Evolutionary conservation across 163 green algal genomes (phyloP), one percentile per base, ranked within the genome.

Genomic region (Prototheca wickerhamii): DNA sequence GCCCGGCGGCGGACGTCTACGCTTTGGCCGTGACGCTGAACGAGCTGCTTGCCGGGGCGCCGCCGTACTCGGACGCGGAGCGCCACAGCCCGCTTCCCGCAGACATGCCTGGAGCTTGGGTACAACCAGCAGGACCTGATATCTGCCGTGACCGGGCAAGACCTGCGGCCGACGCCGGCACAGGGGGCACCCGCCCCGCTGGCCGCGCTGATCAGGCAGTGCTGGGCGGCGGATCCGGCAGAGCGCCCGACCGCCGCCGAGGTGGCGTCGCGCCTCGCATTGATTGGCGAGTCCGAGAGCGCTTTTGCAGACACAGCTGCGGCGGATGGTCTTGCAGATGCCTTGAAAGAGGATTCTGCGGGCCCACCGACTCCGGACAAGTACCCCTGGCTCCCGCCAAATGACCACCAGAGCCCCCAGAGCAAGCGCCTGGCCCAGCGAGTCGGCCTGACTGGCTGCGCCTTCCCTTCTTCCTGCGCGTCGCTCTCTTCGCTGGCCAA

Each of bases 91-190:
- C 91, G 17, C 83, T 90, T n/a, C 42, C 76, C 78, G 0, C 92
- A 97, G 77, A 98, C 92, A 0, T 79, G 97, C 21, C 74, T 98
- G 43, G 90, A 97, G 67, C 87, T 93, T 76, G 82, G 88, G 20
- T 96, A 96, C 68, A 79, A 80, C 31, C 84, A 71, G 49, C 78
- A 91, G 75, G 85, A 95, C 71, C 79, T 97, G 29, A 77, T 84
- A 4, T 82, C 79, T 8, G 90, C 89, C 18, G 86, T 98, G 56
- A 82, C 75, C 10, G 73, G 79, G 29, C 85, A 94, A 60, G 87
- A 87, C 8, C 73, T 96, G 66, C 74, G 89, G n/a, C 91, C 89
- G 3, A 78, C 74, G 34, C 65, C 92, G 62, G 64, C 71, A 0
- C n/a, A 35, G 15, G 65, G 42, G 51, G 63, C 69, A 4, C 83